phyloP scores from a whole-genome alignment of 2,329 filamentous ascomycete genomes.

The Pseudopithomyces maydicus region DNA sequence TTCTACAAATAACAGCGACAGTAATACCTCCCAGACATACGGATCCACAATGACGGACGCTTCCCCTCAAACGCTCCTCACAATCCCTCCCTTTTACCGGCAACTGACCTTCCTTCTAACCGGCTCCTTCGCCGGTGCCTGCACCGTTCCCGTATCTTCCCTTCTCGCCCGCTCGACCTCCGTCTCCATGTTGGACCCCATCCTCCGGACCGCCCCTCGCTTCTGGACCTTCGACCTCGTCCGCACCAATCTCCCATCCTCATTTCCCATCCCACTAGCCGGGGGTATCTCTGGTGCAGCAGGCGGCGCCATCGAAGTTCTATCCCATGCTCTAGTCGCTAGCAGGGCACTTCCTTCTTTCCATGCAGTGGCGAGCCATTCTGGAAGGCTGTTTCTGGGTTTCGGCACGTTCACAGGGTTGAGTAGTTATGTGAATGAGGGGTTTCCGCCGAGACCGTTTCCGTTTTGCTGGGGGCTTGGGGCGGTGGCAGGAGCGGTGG shows the following conservation, averaged over 20 bases:
- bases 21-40: no score
- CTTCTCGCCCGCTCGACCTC: background rate
- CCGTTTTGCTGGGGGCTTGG: background rate
- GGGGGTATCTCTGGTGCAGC: background rate
- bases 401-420: background rate
- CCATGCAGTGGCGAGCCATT: background rate
- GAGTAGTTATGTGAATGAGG: background rate
- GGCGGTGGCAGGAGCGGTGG: background rate
- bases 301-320: background rate
- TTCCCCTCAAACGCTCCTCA: no score
- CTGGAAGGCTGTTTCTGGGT: background rate
- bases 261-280: background rate
- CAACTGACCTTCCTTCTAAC: background rate
- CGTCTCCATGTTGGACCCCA: background rate
- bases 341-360: background rate
- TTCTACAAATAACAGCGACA: no score
- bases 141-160: background rate
- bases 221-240: background rate
- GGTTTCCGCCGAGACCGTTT: background rate
- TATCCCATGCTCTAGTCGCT: background rate
- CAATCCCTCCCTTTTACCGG: background rate
- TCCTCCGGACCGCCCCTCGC: background rate
- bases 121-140: background rate
- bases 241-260: background rate
- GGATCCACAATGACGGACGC: no score